phyloP scores from a whole-genome alignment of 164 flowering plant genomes.

The Houttuynia cordata region DNA sequence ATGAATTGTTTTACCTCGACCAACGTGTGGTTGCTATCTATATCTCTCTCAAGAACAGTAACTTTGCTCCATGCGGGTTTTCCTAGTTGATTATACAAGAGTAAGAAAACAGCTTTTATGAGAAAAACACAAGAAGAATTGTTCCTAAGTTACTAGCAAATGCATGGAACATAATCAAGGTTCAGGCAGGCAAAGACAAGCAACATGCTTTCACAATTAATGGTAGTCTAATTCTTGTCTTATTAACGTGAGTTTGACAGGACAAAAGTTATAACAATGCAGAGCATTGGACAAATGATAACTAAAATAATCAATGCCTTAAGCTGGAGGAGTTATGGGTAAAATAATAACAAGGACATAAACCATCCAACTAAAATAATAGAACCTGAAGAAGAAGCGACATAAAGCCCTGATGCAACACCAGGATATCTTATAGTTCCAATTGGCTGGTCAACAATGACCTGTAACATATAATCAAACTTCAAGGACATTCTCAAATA shows the following conservation, averaged over 20 bases:
- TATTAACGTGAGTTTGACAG: not conserved
- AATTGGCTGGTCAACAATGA: slow-evolving; percentile 66
- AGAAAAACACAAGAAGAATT: not conserved
- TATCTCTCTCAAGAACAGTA: slow-evolving; percentile 52
- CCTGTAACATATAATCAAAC: slow-evolving; percentile 21
- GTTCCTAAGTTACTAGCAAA: not conserved
- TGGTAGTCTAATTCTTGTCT: not conserved
- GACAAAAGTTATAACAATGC: no score
- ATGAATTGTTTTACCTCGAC: slow-evolving; percentile 39
- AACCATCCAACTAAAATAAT: not conserved
- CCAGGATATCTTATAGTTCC: slow-evolving; percentile 71
- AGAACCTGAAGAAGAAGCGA: slow-evolving; percentile 77
- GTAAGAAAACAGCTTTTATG: not conserved
- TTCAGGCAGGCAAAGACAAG: not conserved
- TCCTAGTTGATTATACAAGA: slow-evolving; percentile 26
- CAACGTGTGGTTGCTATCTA: slow-evolving; percentile 29
- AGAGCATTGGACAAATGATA: not conserved
- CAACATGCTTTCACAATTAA: not conserved
- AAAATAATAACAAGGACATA: not conserved
- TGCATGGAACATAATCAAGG: not conserved
- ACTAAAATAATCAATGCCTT: not conserved
- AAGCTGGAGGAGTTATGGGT: not conserved
- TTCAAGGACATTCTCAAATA: not conserved
- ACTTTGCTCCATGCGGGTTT: slow-evolving; percentile 75
- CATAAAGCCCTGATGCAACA: slow-evolving; percentile 84